Base-by-base conservation (phyloP, 768 basidiomycete genomes). In the Chlorophyllum brunneum region DNA sequence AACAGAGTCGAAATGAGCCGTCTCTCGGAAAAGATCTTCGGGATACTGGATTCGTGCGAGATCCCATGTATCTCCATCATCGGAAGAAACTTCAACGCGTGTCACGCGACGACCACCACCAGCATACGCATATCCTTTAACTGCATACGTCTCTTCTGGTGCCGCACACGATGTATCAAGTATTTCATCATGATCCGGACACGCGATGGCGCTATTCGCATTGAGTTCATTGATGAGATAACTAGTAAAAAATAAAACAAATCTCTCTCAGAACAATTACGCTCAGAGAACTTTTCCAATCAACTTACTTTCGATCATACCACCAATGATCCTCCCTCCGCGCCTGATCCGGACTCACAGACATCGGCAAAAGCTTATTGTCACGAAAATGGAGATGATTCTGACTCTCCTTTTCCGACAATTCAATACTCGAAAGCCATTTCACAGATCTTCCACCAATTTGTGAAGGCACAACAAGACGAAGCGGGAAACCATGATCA, bases 401-500 rank as follows among this genome's bases (percentile, higher is more conserved):
- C n/a, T n/a, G n/a, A n/a, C n/a, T n/a, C n/a, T n/a, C n/a, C n/a
- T n/a, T n/a, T n/a, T n/a, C n/a, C n/a, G n/a, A n/a, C n/a, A n/a
- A n/a, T n/a, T n/a, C n/a, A n/a, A n/a, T n/a, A n/a, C n/a, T n/a
- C n/a, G n/a, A n/a, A n/a, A n/a, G n/a, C n/a, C n/a, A n/a, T n/a
- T 67, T 85, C 84, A 82, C 79, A 23, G 73, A 76, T 24, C 79
- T 68, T 3, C 81, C 83, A 22, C 83, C 84, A 39, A 86, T 83
- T 50, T 82, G 77, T 4, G 80, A 79, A 0, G 84, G 83, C 0
- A 85, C 70, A 54, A 86, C 70, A 4, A 83, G 63, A n/a, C 84
- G 73, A n/a, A 86, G 59, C 0, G 84, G 84, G 57, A 74, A 83
- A 9, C 84, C 84, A 54, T 86, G 84, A 56, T 85, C 83, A 5